Base-by-base conservation (phyloP, 192 early-diverging fungal species). In the Coemansia sp. region DNA sequence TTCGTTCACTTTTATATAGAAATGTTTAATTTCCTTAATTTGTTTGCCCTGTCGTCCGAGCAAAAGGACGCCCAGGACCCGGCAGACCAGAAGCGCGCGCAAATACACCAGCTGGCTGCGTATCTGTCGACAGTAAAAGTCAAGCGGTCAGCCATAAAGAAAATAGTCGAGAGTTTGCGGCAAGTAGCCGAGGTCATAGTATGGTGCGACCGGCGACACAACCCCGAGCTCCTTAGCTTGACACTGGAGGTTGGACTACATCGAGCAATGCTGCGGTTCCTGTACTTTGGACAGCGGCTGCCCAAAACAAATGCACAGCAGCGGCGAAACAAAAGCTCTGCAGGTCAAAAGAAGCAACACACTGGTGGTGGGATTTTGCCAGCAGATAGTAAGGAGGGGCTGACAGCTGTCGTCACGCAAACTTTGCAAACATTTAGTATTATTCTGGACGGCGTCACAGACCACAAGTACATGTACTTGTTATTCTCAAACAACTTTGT, bases 401-500 rank as follows among this genome's bases (percentile, higher is more conserved):
- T 57, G 18, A 40, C 59, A 10, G 82, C 71, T 0, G 77, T 84
- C 7, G 58, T 66, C 1, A 70, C 78, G 21, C 82, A 84, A 59
- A 68, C 79, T 4, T 58, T 84, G 52, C 82, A 84, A 68, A 84
- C 82, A 21, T 71, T 84, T 55, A 79, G 76, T 34, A 84, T 84
- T 23, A 75, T 84, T n/a, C 55, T 84, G 45, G 82, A 84, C 48
- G 71, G 76, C 58, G 63, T 84, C 61, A 71, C 67, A 15, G 73
- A 70, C 35, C 34, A 63, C 18, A 57, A 51, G 57, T 79, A 73
- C 23, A 42, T 83, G 71, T 84, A 89, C 40, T 83, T 86, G 55
- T 67, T 92, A 34, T 74, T 92, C 10, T 89, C 88, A 30, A 89
- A 88, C 66, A 90, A 90, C 73, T 89, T 88, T 73, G 87, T 92